Evolutionary conservation across 257 asterid species (phyloP).

Genomic region (Osmanthus fragrans): DNA sequence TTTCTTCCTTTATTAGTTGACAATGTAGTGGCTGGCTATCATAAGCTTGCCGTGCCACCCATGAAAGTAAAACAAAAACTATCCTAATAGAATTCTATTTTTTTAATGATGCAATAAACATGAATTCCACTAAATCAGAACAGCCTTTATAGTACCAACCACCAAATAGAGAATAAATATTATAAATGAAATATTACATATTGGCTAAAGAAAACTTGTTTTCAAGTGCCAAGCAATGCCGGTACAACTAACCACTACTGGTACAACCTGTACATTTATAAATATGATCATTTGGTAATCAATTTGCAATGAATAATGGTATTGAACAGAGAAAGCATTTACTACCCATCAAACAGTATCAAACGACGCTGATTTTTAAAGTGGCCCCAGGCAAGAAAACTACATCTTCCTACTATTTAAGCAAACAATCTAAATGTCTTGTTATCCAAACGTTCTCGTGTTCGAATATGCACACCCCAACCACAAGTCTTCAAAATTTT

Average conservation of each 20-base stretch:
- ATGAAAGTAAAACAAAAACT: background rate
- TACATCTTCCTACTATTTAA: background rate
- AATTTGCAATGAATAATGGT: background rate
- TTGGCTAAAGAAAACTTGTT: background rate
- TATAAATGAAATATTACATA: background rate
- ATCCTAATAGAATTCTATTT: background rate
- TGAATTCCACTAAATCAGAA: background rate
- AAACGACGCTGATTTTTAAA: background rate
- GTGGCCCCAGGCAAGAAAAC: background rate
- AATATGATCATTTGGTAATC: background rate
- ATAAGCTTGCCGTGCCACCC: background rate
- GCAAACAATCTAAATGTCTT: background rate
- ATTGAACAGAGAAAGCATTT: background rate
- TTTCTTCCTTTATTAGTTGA: background rate
- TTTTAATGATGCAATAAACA: background rate
- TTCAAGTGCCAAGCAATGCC: background rate
- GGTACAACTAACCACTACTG: background rate
- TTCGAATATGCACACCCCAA: background rate
- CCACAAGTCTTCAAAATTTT: background rate
- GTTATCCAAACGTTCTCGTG: background rate
- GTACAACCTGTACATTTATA: background rate
- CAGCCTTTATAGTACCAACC: background rate
- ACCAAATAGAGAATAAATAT: background rate
- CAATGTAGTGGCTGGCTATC: background rate
- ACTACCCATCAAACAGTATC: background rate